Conservation (phyloP, 345 rosid species). For the Ceriops decandra region DNA sequence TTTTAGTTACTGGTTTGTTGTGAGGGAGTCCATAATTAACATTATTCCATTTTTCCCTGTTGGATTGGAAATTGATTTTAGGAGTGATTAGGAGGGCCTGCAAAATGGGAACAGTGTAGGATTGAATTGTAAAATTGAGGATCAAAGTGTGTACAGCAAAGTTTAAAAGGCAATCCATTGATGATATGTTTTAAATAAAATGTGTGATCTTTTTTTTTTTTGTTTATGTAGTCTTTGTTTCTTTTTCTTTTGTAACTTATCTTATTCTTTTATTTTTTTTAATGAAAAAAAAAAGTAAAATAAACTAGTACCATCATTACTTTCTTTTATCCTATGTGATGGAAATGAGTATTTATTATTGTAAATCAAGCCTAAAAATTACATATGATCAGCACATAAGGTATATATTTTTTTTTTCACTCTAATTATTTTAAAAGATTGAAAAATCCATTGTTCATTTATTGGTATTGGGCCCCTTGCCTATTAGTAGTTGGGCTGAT, state of each 20-base stretch:
- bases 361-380: no score
- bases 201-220: not conserved
- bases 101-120: constrained; percentile 40
- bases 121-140: constrained; percentile 37
- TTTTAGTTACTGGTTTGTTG: not conserved
- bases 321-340: no score
- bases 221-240: not conserved
- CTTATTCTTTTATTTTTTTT: constrained; percentile 3
- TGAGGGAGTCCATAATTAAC: constrained; percentile 18
- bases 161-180: constrained; percentile 33
- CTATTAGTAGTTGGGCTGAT: no score
- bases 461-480: no score
- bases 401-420: no score
- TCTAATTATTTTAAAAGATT: no score
- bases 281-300: no score
- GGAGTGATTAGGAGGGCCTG: constrained; percentile 19
- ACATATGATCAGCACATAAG: no score
- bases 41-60: not conserved
- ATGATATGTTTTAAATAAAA: not conserved
- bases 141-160: constrained; percentile 55
- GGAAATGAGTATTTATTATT: no score
- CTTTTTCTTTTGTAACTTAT: not conserved
- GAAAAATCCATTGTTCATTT: no score
- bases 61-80: constrained; percentile 26
- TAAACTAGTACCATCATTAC: no score